phyloP scores from a whole-genome alignment of 1,139 yeast species.

The Lodderomyces margitis region DNA sequence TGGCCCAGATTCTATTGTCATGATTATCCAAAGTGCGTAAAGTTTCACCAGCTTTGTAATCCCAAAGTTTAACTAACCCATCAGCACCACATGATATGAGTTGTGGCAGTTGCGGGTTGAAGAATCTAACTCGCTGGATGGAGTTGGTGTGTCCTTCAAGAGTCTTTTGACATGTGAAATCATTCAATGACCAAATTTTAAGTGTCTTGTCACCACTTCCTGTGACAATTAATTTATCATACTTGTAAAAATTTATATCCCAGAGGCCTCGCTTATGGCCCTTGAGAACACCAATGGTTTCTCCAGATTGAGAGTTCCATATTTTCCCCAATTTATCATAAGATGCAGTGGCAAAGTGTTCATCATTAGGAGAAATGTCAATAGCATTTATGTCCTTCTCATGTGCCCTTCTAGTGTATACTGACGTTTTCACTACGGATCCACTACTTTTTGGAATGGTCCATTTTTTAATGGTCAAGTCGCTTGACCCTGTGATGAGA shows the following conservation, averaged over 20 bases:
- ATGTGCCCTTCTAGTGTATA: slow-evolving; percentile 91
- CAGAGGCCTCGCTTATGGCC: slow-evolving; percentile 96
- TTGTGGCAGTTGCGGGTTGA: slow-evolving; percentile 59
- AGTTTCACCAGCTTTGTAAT: slow-evolving; percentile 70
- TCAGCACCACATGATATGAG: slow-evolving; percentile 89
- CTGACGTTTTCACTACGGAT: slow-evolving; percentile 51
- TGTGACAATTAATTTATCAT: slow-evolving; percentile 73
- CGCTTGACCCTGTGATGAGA: slow-evolving; percentile 82
- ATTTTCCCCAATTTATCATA: slow-evolving; percentile 89
- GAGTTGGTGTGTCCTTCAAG: slow-evolving; percentile 95
- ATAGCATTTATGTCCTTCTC: slow-evolving; percentile 92
- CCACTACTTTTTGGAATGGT: slow-evolving; percentile 46
- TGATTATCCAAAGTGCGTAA: slow-evolving; percentile 85
- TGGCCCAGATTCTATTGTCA: slow-evolving; percentile 92
- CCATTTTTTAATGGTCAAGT: slow-evolving; percentile 91
- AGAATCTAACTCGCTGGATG: slow-evolving; percentile 75
- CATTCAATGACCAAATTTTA: slow-evolving; percentile 82
- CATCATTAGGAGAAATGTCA: slow-evolving; percentile 87
- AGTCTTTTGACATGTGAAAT: slow-evolving; percentile 73
- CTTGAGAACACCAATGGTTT: slow-evolving; percentile 74
- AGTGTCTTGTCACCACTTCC: slow-evolving; percentile 89
- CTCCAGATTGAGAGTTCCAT: slow-evolving; percentile 84
- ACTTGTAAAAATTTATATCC: slow-evolving; percentile 82
- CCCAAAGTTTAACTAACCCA: slow-evolving; percentile 92
- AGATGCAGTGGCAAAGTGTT: slow-evolving; percentile 88